Conservation (phyloP, 805 yeast genomes). For the Starmerella bombicola region DNA sequence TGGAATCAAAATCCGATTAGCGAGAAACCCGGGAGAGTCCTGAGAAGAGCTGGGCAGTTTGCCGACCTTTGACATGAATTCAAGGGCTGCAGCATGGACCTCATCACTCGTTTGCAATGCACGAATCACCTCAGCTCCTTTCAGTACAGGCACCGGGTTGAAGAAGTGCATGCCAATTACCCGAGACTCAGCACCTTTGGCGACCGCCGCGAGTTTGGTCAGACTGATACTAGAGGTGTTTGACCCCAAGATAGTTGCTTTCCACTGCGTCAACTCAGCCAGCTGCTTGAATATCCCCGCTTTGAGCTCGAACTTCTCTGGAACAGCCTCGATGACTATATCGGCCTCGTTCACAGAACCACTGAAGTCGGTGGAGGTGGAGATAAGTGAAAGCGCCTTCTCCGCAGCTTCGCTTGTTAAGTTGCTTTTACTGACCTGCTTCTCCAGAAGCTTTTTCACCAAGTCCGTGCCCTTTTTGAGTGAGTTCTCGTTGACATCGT, state of each 20-base stretch:
- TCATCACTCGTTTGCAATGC: constrained; percentile 33
- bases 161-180: constrained; percentile 35
- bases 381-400: constrained; percentile 25
- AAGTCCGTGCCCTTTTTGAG: constrained; percentile 28
- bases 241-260: constrained; percentile 30
- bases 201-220: constrained; percentile 35
- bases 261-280: constrained; percentile 21
- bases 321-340: constrained; percentile 35
- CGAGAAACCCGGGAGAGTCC: constrained; percentile 36
- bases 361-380: constrained; percentile 21
- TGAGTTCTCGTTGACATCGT: constrained; percentile 28
- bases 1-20: constrained; percentile 34
- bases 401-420: constrained; percentile 27
- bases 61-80: constrained; percentile 29
- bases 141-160: constrained; percentile 38
- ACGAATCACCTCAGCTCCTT: constrained; percentile 34
- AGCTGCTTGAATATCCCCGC: constrained; percentile 28
- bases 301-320: constrained; percentile 32
- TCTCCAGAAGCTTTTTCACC: constrained; percentile 30
- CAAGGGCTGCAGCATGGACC: constrained; percentile 27
- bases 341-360: constrained; percentile 27
- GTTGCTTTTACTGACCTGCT: constrained; percentile 30
- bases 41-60: constrained; percentile 30
- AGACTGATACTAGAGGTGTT: constrained; percentile 35
- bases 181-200: constrained; percentile 31